Base-by-base conservation (phyloP, 164 flowering plant genomes). In the Chloranthus sessilifolius region DNA sequence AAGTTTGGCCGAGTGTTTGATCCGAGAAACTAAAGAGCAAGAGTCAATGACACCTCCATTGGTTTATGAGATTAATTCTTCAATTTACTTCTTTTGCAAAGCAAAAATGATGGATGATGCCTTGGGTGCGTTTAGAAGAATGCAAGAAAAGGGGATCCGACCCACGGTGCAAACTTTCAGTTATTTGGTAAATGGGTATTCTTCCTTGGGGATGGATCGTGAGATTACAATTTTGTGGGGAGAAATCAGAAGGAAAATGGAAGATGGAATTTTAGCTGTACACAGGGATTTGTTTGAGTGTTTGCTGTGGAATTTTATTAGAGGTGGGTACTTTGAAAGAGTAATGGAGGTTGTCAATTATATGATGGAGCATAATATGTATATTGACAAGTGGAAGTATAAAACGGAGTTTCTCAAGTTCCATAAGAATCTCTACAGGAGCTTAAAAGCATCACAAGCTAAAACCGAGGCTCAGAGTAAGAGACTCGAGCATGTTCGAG, bases 91-190 rank as follows among this genome's bases (percentile, higher is more conserved):
- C 61, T 91, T 87, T 60, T 78, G 80, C 68, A 81, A 73, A 74
- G 89, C 89, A 16, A 81, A 80, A 63, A 83, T 91, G 98, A 71
- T 85, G 25, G 95, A 70, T 37, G 96, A 91, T 70, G 91, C 95
- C 26, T 21, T 66, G 50, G 69, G 56, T 60, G 61, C 78, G 36
- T 87, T 79, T 58, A 59, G 69, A 40, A 76, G 58, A 68, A 72
- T 91, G 81, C 79, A 74, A 47, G 64, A 56, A 53, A 55, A 61
- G 62, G 68, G 59, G 52, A 62, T 87, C 43, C 74, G 46, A 21
- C 98, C 96, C 14, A 80, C 74, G 0, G 69, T 59, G 23, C 77
- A 75, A 44, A 87, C 88, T 39, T 91, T 71, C 53, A 47, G 67
- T 19, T 48, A 60, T 63, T 47, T 87, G 50, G 53, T 74, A 17